Percentiles rank a stretch among this genome's conserved stretches.
Conservation (phyloP, 164 flowering plant species). For the Magnolia changhungtana region DNA sequence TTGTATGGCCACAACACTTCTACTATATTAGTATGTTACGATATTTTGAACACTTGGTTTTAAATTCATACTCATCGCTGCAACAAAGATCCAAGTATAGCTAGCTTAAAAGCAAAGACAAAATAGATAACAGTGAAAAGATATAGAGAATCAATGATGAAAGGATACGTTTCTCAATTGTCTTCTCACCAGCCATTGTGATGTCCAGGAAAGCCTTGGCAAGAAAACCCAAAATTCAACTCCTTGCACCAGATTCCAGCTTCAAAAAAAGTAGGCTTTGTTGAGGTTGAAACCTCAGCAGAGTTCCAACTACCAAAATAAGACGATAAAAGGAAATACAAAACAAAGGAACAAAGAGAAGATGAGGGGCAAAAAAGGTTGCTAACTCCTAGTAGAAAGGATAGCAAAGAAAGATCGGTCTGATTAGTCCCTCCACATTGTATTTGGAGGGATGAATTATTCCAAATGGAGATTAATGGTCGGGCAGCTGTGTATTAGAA, state of each 20-base stretch:
- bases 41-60: neutral
- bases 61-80: neutral
- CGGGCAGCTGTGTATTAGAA: too few relatives aligned
- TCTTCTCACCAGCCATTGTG: slow-evolving; percentile 1
- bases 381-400: too few relatives aligned
- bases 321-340: neutral
- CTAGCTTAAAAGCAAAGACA: neutral
- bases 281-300: neutral
- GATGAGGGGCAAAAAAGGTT: too few relatives aligned
- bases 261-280: neutral
- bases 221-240: neutral
- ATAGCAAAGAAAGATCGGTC: too few relatives aligned
- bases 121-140: neutral
- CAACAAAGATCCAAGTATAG: neutral
- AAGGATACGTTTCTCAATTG: slow-evolving; percentile 6
- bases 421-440: too few relatives aligned
- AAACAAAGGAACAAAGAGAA: neutral
- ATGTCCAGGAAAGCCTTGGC: neutral
- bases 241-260: neutral
- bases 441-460: too few relatives aligned
- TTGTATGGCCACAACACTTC: neutral
- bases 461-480: too few relatives aligned
- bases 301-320: neutral
- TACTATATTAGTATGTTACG: neutral
- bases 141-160: neutral